Evolutionary conservation across 768 basidiomycete species (phyloP).

Genomic region (Ramaria sp.): DNA sequence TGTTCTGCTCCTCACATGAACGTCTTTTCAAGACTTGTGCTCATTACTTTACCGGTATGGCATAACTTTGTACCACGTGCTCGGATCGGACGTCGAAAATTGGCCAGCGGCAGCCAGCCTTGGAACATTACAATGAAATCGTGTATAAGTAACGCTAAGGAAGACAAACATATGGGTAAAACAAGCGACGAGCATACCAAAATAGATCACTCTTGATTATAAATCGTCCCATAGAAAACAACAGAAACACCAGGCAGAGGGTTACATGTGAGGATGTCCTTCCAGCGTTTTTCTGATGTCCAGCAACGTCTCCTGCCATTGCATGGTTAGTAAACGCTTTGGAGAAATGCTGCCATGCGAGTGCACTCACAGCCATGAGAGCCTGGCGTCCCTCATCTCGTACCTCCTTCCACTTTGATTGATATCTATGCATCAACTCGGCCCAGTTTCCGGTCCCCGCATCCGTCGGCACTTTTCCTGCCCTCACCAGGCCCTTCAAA

Average conservation of each 20-base stretch:
- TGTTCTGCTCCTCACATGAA: too few relatives aligned
- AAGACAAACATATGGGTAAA: not conserved
- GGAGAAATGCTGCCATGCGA: not conserved
- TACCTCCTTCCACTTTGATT: conserved; percentile 61
- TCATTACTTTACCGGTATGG: too few relatives aligned
- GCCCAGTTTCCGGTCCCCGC: conserved; percentile 40
- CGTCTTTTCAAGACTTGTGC: too few relatives aligned
- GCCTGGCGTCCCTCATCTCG: conserved; percentile 56
- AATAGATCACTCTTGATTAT: not conserved
- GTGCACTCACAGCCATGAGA: conserved; percentile 39
- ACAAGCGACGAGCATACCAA: not conserved
- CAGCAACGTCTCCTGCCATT: conserved; percentile 1
- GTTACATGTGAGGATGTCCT: conserved; percentile 2
- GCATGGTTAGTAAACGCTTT: not conserved
- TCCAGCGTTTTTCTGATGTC: conserved; percentile 7
- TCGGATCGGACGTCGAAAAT: too few relatives aligned
- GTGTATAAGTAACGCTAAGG: too few relatives aligned
- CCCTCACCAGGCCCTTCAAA: conserved; percentile 46
- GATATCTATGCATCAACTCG: conserved; percentile 44
- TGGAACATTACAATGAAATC: too few relatives aligned
- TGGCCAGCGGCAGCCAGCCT: too few relatives aligned
- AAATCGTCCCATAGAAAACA: too few relatives aligned
- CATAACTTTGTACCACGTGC: too few relatives aligned
- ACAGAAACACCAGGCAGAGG: not conserved
- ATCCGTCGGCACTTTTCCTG: conserved; percentile 35